Evolutionary conservation across 768 basidiomycete species (phyloP).

Genomic region (Mycena venus): DNA sequence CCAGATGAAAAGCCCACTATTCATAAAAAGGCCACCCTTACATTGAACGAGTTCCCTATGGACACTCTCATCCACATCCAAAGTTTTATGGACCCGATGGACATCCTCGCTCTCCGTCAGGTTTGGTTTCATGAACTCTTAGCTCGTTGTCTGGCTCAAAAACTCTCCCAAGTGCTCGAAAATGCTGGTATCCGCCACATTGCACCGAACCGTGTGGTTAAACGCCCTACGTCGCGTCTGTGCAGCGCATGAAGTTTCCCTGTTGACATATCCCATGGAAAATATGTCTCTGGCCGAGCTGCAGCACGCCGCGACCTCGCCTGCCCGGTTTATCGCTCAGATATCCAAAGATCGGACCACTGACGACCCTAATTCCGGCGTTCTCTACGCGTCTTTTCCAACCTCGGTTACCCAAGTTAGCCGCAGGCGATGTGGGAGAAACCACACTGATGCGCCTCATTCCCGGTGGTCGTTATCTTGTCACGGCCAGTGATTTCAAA

Average conservation of each 20-base stretch:
- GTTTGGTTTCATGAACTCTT: conserved; percentile 6
- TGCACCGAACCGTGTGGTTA: conserved; percentile 44
- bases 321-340: conserved; percentile 35
- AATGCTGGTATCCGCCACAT: conserved; percentile 32
- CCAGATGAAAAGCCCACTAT: background rate
- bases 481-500: conserved; percentile 34
- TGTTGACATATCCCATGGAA: conserved; percentile 40
- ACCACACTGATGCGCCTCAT: conserved; percentile 37
- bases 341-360: background rate
- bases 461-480: conserved; percentile 48
- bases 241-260: conserved; percentile 31
- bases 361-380: conserved; percentile 2
- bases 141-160: background rate
- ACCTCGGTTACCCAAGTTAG: conserved; percentile 20
- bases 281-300: conserved; percentile 42
- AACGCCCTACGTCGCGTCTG: conserved; percentile 40
- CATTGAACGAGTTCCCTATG: conserved; percentile 27
- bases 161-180: conserved; percentile 40
- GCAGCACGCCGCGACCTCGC: conserved; percentile 42
- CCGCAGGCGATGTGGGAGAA: conserved; percentile 7
- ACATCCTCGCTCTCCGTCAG: conserved; percentile 36
- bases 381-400: conserved; percentile 31
- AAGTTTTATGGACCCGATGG: conserved; percentile 27
- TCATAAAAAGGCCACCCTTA: background rate
- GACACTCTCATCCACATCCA: conserved; percentile 36